Evolutionary conservation across 225 moss, liverwort and hornwort genomes (phyloP).

Genomic region (Sphagnum contortum): DNA sequence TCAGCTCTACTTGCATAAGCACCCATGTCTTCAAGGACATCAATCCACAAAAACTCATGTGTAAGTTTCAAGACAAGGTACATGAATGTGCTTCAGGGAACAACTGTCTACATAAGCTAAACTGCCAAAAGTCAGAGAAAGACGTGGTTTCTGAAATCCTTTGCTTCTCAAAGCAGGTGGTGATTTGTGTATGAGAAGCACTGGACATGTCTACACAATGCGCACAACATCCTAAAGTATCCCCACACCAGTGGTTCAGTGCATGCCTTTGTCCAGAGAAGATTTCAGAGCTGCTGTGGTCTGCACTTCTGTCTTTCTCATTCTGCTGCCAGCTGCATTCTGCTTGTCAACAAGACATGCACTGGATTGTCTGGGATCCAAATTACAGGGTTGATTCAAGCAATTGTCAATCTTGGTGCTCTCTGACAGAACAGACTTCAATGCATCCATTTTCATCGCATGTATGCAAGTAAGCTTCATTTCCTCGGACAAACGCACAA

Average conservation of each 20-base stretch:
- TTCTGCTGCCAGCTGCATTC: not conserved
- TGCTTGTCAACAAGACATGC: not conserved
- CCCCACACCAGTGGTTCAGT: too few relatives aligned
- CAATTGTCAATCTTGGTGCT: constrained; percentile 9
- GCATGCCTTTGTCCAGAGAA: too few relatives aligned
- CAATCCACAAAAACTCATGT: not conserved
- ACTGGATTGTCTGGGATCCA: not conserved
- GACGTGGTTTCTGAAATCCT: too few relatives aligned
- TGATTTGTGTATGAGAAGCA: too few relatives aligned
- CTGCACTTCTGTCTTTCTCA: not conserved
- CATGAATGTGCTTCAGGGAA: too few relatives aligned
- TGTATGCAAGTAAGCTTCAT: constrained; percentile 78
- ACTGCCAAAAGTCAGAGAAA: too few relatives aligned
- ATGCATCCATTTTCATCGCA: constrained; percentile 86
- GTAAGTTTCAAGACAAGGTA: too few relatives aligned
- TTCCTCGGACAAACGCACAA: constrained; percentile 71
- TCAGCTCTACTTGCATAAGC: constrained; percentile 54
- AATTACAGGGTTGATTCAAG: constrained; percentile 5
- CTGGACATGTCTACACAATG: too few relatives aligned
- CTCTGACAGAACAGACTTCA: constrained; percentile 39
- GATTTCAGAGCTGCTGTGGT: constrained; percentile 2
- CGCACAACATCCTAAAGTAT: too few relatives aligned
- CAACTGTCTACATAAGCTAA: too few relatives aligned
- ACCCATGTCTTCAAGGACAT: constrained; percentile 14
- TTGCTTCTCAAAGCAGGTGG: too few relatives aligned